Percentiles rank a stretch among this genome's conserved stretches.
Evolutionary conservation across 208 protist genomes (phyloP).

Genomic region (Novymonas esmeraldas): DNA sequence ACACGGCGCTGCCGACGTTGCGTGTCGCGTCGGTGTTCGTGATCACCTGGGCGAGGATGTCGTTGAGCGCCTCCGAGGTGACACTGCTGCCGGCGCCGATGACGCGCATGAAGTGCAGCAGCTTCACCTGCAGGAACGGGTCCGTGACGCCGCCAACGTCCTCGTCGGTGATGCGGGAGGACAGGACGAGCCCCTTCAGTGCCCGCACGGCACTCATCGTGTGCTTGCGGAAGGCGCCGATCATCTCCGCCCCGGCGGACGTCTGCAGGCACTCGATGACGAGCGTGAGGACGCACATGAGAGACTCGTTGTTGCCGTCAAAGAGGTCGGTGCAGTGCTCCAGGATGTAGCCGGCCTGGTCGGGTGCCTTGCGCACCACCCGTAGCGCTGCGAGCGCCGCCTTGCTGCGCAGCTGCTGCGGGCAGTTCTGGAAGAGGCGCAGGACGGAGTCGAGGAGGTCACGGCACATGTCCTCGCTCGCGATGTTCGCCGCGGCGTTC

Average conservation of each 20-base stretch:
- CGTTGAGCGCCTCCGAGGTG: constrained; percentile 95
- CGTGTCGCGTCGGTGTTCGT: constrained; percentile 97
- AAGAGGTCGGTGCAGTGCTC: constrained; percentile 79
- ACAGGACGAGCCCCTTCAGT: constrained; percentile 96
- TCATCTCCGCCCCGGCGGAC: constrained; percentile 44
- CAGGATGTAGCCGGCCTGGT: constrained; percentile 97
- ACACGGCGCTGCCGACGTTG: constrained; percentile 97
- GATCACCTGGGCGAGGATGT: constrained; percentile 97
- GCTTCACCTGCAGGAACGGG: constrained; percentile 98
- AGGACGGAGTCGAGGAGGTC: constrained; percentile 95
- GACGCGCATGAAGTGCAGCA: constrained; percentile 96
- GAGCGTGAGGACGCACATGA: constrained; percentile 93
- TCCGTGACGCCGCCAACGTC: constrained; percentile 97
- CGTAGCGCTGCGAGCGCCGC: constrained; percentile 87
- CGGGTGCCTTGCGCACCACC: constrained; percentile 94
- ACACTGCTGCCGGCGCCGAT: constrained; percentile 94
- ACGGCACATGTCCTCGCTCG: constrained; percentile 95
- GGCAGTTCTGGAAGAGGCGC: constrained; percentile 82
- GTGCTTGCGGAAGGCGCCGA: constrained; percentile 80
- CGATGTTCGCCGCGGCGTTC: constrained; percentile 97
- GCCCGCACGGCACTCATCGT: constrained; percentile 93
- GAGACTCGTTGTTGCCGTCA: constrained; percentile 57
- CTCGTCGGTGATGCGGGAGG: constrained; percentile 93
- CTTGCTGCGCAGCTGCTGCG: constrained; percentile 89
- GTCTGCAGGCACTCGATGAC: constrained; percentile 90